These are phyloP conservation scores for Vaccinium vitisidaea DNA, from an alignment of 148 eudicot species.

Conservation along the genomic window DNA sequence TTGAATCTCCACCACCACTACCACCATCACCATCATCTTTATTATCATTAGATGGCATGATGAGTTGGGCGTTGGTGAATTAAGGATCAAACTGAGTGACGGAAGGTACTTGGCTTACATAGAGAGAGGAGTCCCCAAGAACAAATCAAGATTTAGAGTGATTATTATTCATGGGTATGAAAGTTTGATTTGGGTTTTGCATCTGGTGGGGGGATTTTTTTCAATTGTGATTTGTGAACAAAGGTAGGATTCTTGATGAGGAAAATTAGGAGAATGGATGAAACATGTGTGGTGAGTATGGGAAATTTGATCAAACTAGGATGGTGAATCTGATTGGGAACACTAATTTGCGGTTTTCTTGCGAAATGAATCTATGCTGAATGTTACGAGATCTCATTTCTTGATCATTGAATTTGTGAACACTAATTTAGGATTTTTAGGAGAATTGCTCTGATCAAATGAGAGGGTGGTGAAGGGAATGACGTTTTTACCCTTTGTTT, in stretches of 20 bases:
- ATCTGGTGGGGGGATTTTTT: neutral
- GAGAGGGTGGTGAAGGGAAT: too few species aligned
- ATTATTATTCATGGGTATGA: conserved; percentile 66
- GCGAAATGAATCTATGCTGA: neutral
- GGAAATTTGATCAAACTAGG: neutral
- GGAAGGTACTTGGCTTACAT: conserved; percentile 62
- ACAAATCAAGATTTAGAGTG: conserved; percentile 42
- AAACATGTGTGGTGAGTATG: neutral
- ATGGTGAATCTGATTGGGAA: neutral
- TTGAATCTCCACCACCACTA: neutral
- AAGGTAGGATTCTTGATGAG: neutral
- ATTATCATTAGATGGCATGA: conserved; percentile 8
- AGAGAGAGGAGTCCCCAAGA: conserved; percentile 54
- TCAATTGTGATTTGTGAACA: neutral
- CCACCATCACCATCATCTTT: neutral
- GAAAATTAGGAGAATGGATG: neutral
- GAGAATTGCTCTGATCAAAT: too few species aligned
- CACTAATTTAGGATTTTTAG: too few species aligned
- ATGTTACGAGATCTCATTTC: too few species aligned
- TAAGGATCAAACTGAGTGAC: conserved; percentile 44
- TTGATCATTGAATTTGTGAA: too few species aligned
- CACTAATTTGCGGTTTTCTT: neutral
- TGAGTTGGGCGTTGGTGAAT: conserved; percentile 24
- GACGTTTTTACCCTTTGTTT: too few species aligned
- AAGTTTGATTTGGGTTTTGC: conserved; percentile 18